Percentiles rank a stretch among this genome's conserved stretches.
These are phyloP conservation scores for Phialophora chinensis DNA, from an alignment of 2,329 filamentous ascomycete species.

Conservation along the genomic window DNA sequence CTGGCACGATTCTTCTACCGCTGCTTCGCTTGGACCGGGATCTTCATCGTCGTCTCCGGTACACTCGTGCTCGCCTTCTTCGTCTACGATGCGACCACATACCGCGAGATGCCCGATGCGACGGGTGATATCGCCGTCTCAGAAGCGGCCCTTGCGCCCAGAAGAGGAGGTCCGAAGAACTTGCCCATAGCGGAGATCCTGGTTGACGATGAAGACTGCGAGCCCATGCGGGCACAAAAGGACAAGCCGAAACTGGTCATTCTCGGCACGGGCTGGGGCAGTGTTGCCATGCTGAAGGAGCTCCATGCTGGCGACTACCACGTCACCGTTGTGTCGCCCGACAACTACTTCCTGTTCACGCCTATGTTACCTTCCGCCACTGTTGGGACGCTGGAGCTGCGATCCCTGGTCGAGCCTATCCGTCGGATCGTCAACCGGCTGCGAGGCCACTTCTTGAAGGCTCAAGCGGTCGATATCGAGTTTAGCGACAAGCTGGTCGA, in stretches of 20 bases:
- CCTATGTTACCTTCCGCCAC: constrained; percentile 98
- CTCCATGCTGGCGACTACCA: constrained; percentile 92
- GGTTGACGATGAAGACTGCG: constrained; percentile 85
- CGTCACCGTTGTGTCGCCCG: constrained; percentile 90
- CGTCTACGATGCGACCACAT: constrained; percentile 90
- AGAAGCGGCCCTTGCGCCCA: constrained; percentile 78
- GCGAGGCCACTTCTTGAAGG: constrained; percentile 87
- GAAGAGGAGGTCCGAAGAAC: constrained; percentile 89
- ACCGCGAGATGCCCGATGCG: constrained; percentile 70
- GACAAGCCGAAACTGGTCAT: constrained; percentile 93
- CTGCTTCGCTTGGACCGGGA: constrained; percentile 73
- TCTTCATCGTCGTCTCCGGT: constrained; percentile 74
- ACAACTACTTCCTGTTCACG: constrained; percentile 97
- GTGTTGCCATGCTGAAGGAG: constrained; percentile 87
- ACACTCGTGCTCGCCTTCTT: constrained; percentile 82
- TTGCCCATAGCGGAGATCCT: constrained; percentile 86
- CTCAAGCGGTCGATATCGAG: constrained; percentile 83
- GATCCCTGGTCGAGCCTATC: constrained; percentile 91
- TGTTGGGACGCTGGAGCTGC: constrained; percentile 88
- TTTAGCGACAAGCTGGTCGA: constrained; percentile 92
- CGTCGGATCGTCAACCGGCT: constrained; percentile 79
- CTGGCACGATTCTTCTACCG: constrained; percentile 66
- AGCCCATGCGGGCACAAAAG: constrained; percentile 72
- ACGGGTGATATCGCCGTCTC: constrained; percentile 81
- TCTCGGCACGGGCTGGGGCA: constrained; percentile 92